Percentiles rank a stretch among this genome's conserved stretches.
phyloP scores from a whole-genome alignment of 2,329 filamentous ascomycete genomes.

The Cladobotryum protrusum region DNA sequence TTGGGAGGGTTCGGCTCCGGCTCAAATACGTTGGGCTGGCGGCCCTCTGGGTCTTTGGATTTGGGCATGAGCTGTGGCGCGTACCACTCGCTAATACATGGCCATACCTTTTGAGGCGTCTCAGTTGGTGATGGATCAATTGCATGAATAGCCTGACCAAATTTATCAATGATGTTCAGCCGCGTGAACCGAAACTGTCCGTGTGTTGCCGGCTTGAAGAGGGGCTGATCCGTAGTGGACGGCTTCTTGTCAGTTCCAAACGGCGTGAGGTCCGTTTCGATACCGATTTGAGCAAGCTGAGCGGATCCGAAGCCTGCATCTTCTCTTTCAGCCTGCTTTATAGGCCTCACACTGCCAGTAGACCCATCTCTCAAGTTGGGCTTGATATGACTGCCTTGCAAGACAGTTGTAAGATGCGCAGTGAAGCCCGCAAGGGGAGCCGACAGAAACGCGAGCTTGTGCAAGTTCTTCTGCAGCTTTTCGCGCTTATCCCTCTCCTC shows the following conservation, averaged over 20 bases:
- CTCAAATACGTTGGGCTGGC: neutral
- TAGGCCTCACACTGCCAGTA: neutral
- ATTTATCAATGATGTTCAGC: conserved; percentile 44
- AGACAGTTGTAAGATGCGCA: conserved; percentile 25
- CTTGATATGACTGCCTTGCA: conserved; percentile 34
- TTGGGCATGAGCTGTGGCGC: neutral
- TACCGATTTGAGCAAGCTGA: conserved; percentile 18
- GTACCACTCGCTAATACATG: neutral
- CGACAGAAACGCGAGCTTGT: conserved; percentile 19
- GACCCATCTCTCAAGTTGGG: conserved; percentile 19
- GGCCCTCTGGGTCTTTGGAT: neutral
- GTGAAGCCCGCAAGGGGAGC: conserved; percentile 27
- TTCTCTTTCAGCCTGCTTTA: conserved; percentile 1
- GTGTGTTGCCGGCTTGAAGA: conserved; percentile 42
- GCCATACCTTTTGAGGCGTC: neutral
- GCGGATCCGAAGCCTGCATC: conserved; percentile 16
- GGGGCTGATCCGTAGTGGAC: conserved; percentile 16
- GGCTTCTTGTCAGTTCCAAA: conserved; percentile 22
- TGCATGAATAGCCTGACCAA: conserved; percentile 35
- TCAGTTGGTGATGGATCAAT: conserved; percentile 22
- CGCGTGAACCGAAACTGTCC: conserved; percentile 41
- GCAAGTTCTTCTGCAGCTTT: conserved; percentile 9
- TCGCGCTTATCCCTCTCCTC: conserved; percentile 2
- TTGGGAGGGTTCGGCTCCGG: conserved; percentile 20
- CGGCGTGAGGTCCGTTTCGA: conserved; percentile 26